Evolutionary conservation across 164 flowering plant species (phyloP).

Genomic region (Macadamia integrifolia): DNA sequence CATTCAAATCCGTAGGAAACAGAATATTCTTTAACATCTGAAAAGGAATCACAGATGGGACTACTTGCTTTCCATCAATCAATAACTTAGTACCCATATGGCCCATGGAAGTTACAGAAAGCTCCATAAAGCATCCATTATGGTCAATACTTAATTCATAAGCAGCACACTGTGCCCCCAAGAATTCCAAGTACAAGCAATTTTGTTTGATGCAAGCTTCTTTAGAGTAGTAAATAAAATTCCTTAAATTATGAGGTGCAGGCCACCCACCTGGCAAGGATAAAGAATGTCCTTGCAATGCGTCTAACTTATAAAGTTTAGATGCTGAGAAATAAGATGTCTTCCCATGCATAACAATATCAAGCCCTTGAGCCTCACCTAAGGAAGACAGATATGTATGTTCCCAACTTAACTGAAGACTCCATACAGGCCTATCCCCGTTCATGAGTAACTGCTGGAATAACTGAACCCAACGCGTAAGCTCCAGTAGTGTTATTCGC

Average conservation of each 20-base stretch:
- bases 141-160: constrained; percentile 15
- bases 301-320: constrained; percentile 15
- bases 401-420: constrained; percentile 82
- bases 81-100: constrained; percentile 10
- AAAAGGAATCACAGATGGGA: constrained; percentile 16
- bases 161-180: constrained; percentile 57
- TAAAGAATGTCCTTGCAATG: constrained; percentile 25
- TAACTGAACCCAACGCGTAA: constrained; percentile 81
- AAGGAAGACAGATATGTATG: constrained; percentile 79
- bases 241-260: constrained; percentile 41
- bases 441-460: constrained; percentile 65
- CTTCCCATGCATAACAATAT: constrained; percentile 40
- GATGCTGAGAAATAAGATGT: constrained; percentile 29
- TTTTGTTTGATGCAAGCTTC: constrained; percentile 63
- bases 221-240: constrained; percentile 44
- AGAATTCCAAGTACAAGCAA: constrained; percentile 65
- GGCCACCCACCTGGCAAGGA: constrained; percentile 95
- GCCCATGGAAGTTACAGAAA: constrained; percentile 9
- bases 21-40: constrained; percentile 27
- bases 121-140: constrained; percentile 1
- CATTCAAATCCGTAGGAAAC: constrained; percentile 29
- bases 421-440: constrained; percentile 67
- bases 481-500: constrained; percentile 66
- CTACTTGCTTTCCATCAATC: constrained; percentile 16
- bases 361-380: constrained; percentile 58